A percentile compares a stretch with the other conserved stretches of the same genome.
These are phyloP conservation scores for Xylaria sp. DNA, from an alignment of 2,329 filamentous ascomycete genomes.

Conservation along the genomic window DNA sequence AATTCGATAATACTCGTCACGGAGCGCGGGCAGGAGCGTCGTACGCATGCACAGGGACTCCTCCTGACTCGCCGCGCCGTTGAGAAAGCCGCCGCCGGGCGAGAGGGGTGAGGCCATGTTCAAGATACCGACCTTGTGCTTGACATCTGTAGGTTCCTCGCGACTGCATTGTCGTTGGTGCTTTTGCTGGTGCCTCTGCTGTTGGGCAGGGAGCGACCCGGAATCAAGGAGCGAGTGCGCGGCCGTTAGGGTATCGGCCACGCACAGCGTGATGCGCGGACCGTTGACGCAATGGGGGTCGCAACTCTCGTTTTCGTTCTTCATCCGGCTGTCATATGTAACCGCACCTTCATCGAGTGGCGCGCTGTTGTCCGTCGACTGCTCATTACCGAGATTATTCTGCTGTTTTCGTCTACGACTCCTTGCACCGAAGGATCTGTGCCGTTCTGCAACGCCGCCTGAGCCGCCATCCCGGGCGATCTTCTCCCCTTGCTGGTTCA, in stretches of 20 bases:
- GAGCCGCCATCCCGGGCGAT: background rate
- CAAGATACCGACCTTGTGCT: slow-evolving; percentile 60
- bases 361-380: background rate
- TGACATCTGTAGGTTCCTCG: background rate
- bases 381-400: background rate
- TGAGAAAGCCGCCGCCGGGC: slow-evolving; percentile 69
- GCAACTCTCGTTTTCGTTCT: background rate
- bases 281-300: background rate
- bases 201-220: background rate
- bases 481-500: background rate
- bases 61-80: slow-evolving; percentile 69
- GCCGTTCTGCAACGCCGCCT: background rate
- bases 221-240: slow-evolving; percentile 53
- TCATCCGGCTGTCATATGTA: background rate
- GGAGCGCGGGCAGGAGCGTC: slow-evolving; percentile 67
- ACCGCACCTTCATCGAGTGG: background rate
- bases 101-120: slow-evolving; percentile 72
- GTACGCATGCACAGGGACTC: slow-evolving; percentile 70
- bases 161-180: background rate
- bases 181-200: background rate
- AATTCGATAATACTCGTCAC: slow-evolving; percentile 67
- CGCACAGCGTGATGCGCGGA: slow-evolving; percentile 57
- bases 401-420: background rate
- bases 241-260: slow-evolving; percentile 64
- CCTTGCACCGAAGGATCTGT: background rate